Evolutionary conservation across 495 filamentous ascomycete genomes (phyloP), one percentile per base, ranked within the genome.

Genomic region (Penicillium canescens): DNA sequence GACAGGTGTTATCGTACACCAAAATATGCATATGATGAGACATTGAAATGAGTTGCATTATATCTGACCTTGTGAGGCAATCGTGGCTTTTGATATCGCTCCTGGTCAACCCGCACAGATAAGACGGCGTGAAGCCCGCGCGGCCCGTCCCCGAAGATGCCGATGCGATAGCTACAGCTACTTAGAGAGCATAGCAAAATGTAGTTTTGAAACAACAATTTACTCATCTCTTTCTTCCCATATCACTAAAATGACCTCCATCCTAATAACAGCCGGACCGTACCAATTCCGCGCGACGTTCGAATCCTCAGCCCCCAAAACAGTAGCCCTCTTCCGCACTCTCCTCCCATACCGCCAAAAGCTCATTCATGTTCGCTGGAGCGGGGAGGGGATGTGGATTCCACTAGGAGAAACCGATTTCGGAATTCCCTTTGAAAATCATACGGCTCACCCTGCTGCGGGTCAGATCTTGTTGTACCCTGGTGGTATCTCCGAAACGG

Each of bases 281-380:
- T 55, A 57, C 43, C 52, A 53, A 26, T 67, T 67, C 43, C 57
- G 56, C 13, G 57, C 50, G n/a, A 52, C 23, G n/a, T 53, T 67
- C 20, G 61, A 63, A 34, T 46, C 57, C 5, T 34, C 38, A 8
- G 63, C 63, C 12, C 63, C 63, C 11, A 61, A 59, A 50, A 67
- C 60, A 9, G 55, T 59, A 35, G 38, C 53, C 3, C 50, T 64
- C 23, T 67, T 67, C 46, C 57, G 48, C 20, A 35, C 43, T 5
- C 52, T 67, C 9, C 57, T 67, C 18, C 63, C 63, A 18, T 67
- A 67, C 24, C 56, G 36, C 7, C 63, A 67, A 26, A 61, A 63
- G 23, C 45, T 64, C 11, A 67, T 67, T 37, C 63, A 67, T 53
- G 61, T 64, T 3, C 63, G 63, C 26, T 64, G 63, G 63, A 61